Base-by-base conservation (phyloP, 257 asterid species). In the Coffea eugenioides region DNA sequence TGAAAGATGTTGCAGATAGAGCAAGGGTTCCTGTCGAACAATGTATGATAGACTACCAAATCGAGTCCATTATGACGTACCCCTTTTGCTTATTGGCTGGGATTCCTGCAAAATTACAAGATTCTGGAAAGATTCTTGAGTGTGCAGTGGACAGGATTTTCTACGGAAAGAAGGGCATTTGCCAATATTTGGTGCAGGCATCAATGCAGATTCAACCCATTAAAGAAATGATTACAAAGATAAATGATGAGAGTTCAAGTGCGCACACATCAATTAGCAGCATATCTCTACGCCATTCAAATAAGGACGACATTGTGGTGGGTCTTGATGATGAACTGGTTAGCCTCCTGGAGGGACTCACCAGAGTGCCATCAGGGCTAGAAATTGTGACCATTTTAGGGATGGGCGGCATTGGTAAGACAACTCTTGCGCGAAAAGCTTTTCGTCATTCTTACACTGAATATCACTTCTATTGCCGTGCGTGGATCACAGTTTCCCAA, bases 401-500 rank as follows among this genome's bases (percentile, higher is more conserved):
- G 7, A 65, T 65, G 70, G 70, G 70, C 20, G 70, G 70, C 5
- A 65, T 65, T 27, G 70, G 70, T 14, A 65, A 65, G 18, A 65
- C 43, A 23, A n/a, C 43, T 9, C 43, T 65, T 27, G 41, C 43
- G 0, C 31, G 41, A 10, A 27, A 34, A 65, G 36, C 25, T 25
- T 65, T 25, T 18, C 8, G 70, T 31, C 81, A 78, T 12, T 69
- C 21, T 56, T 31, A 6, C 25, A 15, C 34, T 56, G 77, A 0
- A 8, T 8, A n/a, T 69, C 51, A 78, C 65, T 78, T 70, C 41
- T 8, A 69, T 48, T 69, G 69, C 43, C 76, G 59, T 69, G 81
- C 76, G 2, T 78, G 81, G 81, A 34, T 39, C 41, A 69, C n/a
- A 2, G 46, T 78, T 54, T 78, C 81, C 9, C 59, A 39, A 16